These are phyloP conservation scores for Canavalia ensiformis DNA, from an alignment of 306 rosid genomes.

Conservation along the genomic window DNA sequence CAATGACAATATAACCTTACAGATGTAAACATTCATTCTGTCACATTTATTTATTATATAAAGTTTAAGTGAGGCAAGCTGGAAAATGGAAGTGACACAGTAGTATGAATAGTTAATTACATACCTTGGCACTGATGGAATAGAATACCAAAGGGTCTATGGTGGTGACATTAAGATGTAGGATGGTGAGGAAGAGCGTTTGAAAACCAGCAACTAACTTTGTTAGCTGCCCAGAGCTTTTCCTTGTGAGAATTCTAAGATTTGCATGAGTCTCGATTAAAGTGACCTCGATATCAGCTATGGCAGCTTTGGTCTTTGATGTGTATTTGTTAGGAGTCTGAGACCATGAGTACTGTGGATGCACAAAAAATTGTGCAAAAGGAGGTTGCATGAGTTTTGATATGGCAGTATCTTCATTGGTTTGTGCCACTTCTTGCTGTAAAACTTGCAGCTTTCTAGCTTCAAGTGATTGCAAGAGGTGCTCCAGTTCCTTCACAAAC, in stretches of 20 bases:
- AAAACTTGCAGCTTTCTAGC: slow-evolving; percentile 72
- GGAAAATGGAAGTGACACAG: neutral
- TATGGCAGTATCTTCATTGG: slow-evolving; percentile 46
- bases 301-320: slow-evolving; percentile 67
- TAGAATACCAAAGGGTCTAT: slow-evolving; percentile 75
- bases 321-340: slow-evolving; percentile 70
- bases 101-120: neutral
- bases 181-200: slow-evolving; percentile 70
- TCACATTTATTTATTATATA: neutral
- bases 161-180: slow-evolving; percentile 87
- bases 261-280: slow-evolving; percentile 91
- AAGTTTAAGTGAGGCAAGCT: neutral
- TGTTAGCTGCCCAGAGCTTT: slow-evolving; percentile 63
- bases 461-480: slow-evolving; percentile 75
- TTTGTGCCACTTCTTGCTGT: slow-evolving; percentile 47
- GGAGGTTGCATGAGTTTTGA: slow-evolving; percentile 55
- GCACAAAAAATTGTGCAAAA: slow-evolving; percentile 67
- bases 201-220: slow-evolving; percentile 80
- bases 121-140: slow-evolving; percentile 88
- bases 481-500: slow-evolving; percentile 89
- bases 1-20: neutral
- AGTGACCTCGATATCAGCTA: slow-evolving; percentile 92
- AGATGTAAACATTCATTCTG: neutral
- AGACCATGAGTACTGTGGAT: slow-evolving; percentile 75
- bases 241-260: slow-evolving; percentile 72